Evolutionary conservation across 257 asterid genomes (phyloP).

Genomic region (Lavandula angustifolia): DNA sequence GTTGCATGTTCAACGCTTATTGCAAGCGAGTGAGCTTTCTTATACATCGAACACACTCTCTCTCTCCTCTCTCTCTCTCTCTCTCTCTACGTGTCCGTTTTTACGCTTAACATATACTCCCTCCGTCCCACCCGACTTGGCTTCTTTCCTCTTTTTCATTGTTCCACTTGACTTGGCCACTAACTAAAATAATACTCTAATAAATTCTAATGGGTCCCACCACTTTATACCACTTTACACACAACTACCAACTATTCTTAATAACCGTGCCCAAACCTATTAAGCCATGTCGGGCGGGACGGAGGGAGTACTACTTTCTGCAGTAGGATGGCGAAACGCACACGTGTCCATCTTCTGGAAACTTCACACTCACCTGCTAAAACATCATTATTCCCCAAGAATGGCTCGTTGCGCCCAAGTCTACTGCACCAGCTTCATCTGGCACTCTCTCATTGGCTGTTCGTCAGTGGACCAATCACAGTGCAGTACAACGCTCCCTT

Average conservation of each 20-base stretch:
- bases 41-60: no score
- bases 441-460: conserved; percentile 32
- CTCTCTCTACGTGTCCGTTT: conserved; percentile 4
- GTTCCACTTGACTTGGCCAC: no score
- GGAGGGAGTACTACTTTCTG: no score
- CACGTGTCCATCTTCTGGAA: conserved; percentile 49
- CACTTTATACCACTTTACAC: no score
- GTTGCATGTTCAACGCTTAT: no score
- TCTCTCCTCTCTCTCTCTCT: neutral
- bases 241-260: no score
- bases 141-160: no score
- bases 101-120: neutral
- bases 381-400: conserved; percentile 32
- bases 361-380: conserved; percentile 26
- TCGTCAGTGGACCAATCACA: conserved; percentile 18
- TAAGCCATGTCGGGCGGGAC: no score
- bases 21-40: conserved; percentile 26
- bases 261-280: no score
- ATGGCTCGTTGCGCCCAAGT: conserved; percentile 33
- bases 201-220: no score
- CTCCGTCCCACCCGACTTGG: no score
- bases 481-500: neutral
- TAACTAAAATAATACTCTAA: no score
- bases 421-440: conserved; percentile 33
- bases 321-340: conserved; percentile 25